Evolutionary conservation across 2,329 filamentous ascomycete genomes (phyloP), one percentile per base, ranked within the genome.

Genomic region (Acephala macrosclerotiorum): DNA sequence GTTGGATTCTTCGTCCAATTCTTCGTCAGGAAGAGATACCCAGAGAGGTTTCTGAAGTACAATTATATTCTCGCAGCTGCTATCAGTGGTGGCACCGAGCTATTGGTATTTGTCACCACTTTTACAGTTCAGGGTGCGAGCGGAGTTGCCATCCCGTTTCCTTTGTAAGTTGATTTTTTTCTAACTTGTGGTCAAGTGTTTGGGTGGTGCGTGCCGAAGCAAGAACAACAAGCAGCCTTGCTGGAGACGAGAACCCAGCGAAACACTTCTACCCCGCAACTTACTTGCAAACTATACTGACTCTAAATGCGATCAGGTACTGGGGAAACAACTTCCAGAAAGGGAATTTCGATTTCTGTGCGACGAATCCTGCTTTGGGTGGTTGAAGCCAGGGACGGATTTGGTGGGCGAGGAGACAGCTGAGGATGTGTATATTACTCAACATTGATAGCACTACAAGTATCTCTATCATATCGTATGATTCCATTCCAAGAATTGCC

Each of bases 101-200:
- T 80, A 2, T 67, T 81, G 14, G 76, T 80, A 14, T 80, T 81
- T 42, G 73, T 81, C 38, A 68, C 79, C 0, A 78, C 77, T 0
- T 80, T 81, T 72, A 77, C 77, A 0, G 76, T 84, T 0, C 76
- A 79, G 55, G 81, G 81, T n/a, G 80, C 77, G 1, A 77, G 75
- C 66, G 80, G 80, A 1, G 75, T 75, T 38, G 72, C 71, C 1
- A 68, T 75, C 55, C 70, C 74, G 0, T 80, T 80, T 51, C 79
- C 77, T 3, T 70, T 73, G 0, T 78, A 53, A 53, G 49, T 18
- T 33, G 20, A 5, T 49, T 22, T 7, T 12, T n/a, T 49, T 22
- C 18, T 14, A 16, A 6, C 4, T n/a, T 42, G 38, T 3, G 22
- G 6, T 22, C n/a, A 33, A 33, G 29, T 33, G 29, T 33, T 33